These are phyloP conservation scores for Xenosphaeropsis pyriputrescens DNA, from an alignment of 2,329 filamentous ascomycete genomes.

Conservation along the genomic window DNA sequence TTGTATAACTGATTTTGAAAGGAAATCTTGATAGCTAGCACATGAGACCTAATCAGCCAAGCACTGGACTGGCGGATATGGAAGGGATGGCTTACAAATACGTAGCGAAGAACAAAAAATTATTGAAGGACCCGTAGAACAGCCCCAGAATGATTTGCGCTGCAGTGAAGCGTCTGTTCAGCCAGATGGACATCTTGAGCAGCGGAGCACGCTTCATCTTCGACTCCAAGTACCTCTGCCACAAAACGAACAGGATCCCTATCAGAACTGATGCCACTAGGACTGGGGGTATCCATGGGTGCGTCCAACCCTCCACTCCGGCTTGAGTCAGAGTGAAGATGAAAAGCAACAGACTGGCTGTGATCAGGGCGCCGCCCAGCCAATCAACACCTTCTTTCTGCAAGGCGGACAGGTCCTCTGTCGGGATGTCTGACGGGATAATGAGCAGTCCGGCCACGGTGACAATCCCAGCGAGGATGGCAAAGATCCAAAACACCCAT, in stretches of 20 bases:
- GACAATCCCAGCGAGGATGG: conserved; percentile 41
- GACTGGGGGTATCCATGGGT: conserved; percentile 32
- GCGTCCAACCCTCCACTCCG: conserved; percentile 53
- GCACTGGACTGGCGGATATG: conserved; percentile 52
- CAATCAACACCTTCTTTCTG: conserved; percentile 50
- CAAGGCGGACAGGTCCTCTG: conserved; percentile 7
- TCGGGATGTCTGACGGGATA: conserved; percentile 34
- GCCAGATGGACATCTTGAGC: no score
- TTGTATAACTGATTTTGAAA: no score
- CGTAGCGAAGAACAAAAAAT: no score
- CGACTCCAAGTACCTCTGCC: no score
- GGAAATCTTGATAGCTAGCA: no score
- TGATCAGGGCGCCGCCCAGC: conserved; percentile 49
- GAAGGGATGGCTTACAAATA: conserved; percentile 40
- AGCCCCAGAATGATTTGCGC: no score
- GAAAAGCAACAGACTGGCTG: conserved; percentile 43
- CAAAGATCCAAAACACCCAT: conserved; percentile 52
- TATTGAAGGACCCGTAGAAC: no score
- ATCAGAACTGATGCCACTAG: no score
- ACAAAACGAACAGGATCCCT: no score
- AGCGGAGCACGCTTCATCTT: no score
- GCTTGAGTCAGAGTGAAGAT: conserved; percentile 55
- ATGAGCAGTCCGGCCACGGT: conserved; percentile 41
- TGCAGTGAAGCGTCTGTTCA: no score
- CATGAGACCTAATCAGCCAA: no score